Evolutionary conservation across 140 eudicot species (phyloP).

Genomic region (Anethum foeniculum): DNA sequence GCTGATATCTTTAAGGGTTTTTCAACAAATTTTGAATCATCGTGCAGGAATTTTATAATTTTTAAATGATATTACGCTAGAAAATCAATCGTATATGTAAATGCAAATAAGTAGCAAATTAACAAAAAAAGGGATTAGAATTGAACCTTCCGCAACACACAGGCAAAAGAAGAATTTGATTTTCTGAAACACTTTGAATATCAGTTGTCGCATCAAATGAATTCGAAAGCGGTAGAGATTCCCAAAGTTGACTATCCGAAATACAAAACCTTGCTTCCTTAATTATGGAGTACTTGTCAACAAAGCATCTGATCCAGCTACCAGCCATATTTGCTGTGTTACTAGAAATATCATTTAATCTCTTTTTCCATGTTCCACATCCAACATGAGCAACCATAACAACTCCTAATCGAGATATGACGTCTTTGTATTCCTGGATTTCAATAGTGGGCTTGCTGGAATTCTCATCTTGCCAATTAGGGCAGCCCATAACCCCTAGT

Average conservation of each 20-base stretch:
- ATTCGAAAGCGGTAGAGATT: slow-evolving; percentile 70
- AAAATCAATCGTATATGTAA: neutral
- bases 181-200: slow-evolving; percentile 31
- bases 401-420: slow-evolving; percentile 38
- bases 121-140: neutral
- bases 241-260: slow-evolving; percentile 50
- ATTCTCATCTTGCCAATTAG: slow-evolving; percentile 61
- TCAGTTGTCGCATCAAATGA: slow-evolving; percentile 45
- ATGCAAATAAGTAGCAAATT: slow-evolving; percentile 4
- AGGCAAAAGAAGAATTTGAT: slow-evolving; percentile 61
- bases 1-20: neutral
- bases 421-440: slow-evolving; percentile 18
- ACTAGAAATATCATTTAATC: slow-evolving; percentile 23
- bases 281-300: slow-evolving; percentile 40
- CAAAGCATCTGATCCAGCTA: slow-evolving; percentile 62
- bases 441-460: slow-evolving; percentile 19
- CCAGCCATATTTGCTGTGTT: slow-evolving; percentile 5
- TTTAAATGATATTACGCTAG: neutral
- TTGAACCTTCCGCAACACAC: slow-evolving; percentile 89
- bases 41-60: neutral
- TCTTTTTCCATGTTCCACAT: slow-evolving; percentile 86
- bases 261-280: slow-evolving; percentile 64
- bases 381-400: slow-evolving; percentile 80
- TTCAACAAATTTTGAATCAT: neutral
- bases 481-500: slow-evolving; percentile 96